Evolutionary conservation across 352 stramenopile genomes (phyloP).

Genomic region (Pelagophyceae sp.): DNA sequence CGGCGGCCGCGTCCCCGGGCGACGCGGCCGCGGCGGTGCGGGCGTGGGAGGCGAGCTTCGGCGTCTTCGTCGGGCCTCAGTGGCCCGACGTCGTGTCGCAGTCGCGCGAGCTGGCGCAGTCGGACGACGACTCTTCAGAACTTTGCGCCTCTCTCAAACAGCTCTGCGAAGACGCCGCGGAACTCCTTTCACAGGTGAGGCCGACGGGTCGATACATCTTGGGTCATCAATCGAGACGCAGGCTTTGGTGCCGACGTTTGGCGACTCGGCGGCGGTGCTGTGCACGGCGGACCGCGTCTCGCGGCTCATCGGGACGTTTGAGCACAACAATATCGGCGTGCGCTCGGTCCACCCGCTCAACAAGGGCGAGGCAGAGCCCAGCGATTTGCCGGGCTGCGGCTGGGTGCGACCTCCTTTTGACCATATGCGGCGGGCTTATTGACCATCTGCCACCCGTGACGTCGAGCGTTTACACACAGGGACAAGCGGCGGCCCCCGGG

Average conservation of each 20-base stretch:
- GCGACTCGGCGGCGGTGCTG: slow-evolving; percentile 11
- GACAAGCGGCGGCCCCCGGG: slow-evolving; percentile 23
- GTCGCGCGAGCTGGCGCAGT: slow-evolving; percentile 14
- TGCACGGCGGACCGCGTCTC: slow-evolving; percentile 69
- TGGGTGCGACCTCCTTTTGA: too few species aligned
- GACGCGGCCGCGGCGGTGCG: neutral
- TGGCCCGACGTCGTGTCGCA: slow-evolving; percentile 15
- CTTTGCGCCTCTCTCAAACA: too few species aligned
- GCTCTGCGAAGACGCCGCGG: slow-evolving; percentile 31
- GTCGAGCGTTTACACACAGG: too few species aligned
- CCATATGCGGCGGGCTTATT: too few species aligned
- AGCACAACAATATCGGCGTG: slow-evolving; percentile 93
- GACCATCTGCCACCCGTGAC: too few species aligned
- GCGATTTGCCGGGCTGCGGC: too few species aligned
- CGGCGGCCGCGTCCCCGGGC: neutral
- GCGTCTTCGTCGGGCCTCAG: neutral
- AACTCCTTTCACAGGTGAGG: slow-evolving; percentile 27
- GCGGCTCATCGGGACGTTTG: slow-evolving; percentile 82
- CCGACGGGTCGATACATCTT: too few species aligned
- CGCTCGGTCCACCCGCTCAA: slow-evolving; percentile 65
- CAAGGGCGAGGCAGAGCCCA: slow-evolving; percentile 35
- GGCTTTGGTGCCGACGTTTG: slow-evolving; percentile 23
- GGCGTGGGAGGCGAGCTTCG: neutral
- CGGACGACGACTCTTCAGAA: slow-evolving; percentile 28
- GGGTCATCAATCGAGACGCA: too few species aligned